Conservation (phyloP, 441 rosid genomes). For the Arabidopsis lyrata region DNA sequence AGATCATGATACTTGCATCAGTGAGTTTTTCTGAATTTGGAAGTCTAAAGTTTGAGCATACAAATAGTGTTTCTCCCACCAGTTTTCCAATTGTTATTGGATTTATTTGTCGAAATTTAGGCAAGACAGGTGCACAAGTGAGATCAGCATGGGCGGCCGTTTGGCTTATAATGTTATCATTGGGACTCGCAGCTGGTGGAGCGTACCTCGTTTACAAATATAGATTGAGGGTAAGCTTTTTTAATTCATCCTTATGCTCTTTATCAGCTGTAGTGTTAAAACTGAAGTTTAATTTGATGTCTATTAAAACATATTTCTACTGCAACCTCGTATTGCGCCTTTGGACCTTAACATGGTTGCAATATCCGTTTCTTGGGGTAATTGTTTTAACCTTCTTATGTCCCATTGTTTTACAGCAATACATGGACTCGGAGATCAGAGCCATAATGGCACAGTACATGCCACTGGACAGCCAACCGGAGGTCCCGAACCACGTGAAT, state of each 20-base stretch:
- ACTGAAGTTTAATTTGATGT: not conserved
- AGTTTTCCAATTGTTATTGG: not conserved
- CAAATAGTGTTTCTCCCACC: not conserved
- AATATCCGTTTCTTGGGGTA: too few relatives aligned
- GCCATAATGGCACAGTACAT: constrained; percentile 99
- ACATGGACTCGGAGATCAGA: constrained; percentile 99
- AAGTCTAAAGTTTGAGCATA: not conserved
- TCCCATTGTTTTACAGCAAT: constrained; percentile 59
- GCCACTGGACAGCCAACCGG: constrained; percentile 95
- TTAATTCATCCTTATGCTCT: not conserved
- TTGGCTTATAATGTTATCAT: constrained; percentile 84
- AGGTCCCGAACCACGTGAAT: constrained; percentile 70
- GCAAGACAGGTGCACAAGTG: constrained; percentile 71
- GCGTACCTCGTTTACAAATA: constrained; percentile 93
- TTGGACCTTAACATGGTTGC: not conserved
- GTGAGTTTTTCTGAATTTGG: constrained; percentile 51
- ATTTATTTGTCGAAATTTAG: constrained; percentile 45
- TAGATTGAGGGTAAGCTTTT: constrained; percentile 78
- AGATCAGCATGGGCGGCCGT: constrained; percentile 90
- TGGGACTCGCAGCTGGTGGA: constrained; percentile 84
- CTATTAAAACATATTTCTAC: not conserved
- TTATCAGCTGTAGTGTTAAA: not conserved
- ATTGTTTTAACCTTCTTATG: not conserved
- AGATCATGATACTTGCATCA: constrained; percentile 97
- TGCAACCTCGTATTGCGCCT: not conserved